phyloP scores from a whole-genome alignment of 2,329 filamentous ascomycete genomes.

The Sphaceloma murrayae region DNA sequence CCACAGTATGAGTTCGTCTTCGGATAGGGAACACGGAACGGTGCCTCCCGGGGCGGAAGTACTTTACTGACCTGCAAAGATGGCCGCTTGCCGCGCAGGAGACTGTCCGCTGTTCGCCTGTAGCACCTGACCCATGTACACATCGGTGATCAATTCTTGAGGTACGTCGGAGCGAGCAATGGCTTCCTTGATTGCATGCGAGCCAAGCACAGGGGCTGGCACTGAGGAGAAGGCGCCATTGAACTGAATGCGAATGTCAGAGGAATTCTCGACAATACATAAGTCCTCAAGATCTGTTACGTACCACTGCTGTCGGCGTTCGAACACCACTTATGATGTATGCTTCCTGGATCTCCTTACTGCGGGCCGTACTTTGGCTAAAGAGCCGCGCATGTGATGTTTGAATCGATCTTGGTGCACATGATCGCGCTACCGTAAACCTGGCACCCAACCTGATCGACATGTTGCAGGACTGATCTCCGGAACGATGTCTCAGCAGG shows the following conservation, averaged over 20 bases:
- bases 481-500: too few relatives aligned
- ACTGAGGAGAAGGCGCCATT: constrained; percentile 83
- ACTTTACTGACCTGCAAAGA: constrained; percentile 77
- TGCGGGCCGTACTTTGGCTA: constrained; percentile 38
- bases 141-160: constrained; percentile 69
- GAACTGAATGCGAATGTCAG: constrained; percentile 51
- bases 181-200: constrained; percentile 84
- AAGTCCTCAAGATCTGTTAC: constrained; percentile 14
- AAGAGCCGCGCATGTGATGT: constrained; percentile 31
- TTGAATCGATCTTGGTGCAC: background rate
- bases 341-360: constrained; percentile 70
- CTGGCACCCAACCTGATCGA: constrained; percentile 7
- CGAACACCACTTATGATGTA: constrained; percentile 88
- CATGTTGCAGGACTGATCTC: background rate
- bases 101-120: constrained; percentile 77
- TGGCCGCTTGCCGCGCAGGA: constrained; percentile 79
- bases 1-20: background rate
- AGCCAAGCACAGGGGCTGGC: constrained; percentile 77
- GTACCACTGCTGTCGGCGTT: constrained; percentile 81
- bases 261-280: background rate
- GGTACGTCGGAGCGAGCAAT: constrained; percentile 79
- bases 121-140: constrained; percentile 96
- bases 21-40: too few relatives aligned
- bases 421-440: background rate
- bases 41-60: constrained; percentile 26